A percentile compares a stretch with the other conserved stretches of the same genome.
Evolutionary conservation across 305 asterid species (phyloP).

Genomic region (Plantago coronopus): DNA sequence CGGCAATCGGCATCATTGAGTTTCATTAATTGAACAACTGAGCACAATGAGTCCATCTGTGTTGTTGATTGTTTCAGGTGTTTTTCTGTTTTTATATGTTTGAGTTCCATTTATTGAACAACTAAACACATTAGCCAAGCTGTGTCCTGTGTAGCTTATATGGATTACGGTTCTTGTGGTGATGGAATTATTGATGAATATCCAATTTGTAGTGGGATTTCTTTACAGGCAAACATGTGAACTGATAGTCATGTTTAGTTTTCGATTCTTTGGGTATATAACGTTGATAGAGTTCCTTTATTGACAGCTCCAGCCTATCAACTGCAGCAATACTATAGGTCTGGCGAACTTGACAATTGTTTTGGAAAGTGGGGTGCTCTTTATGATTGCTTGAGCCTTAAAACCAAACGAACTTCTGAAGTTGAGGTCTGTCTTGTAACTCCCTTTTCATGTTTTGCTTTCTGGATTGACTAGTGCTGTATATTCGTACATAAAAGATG

Average conservation of each 20-base stretch:
- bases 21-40: no score
- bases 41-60: no score
- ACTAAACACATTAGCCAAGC: no score
- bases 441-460: conserved; percentile 11
- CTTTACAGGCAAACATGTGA: no score
- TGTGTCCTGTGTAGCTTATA: no score
- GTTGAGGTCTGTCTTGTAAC: conserved; percentile 46
- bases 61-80: no score
- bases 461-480: conserved; percentile 5
- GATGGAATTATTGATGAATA: no score
- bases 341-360: conserved; percentile 75
- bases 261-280: background rate
- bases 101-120: no score
- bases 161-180: no score
- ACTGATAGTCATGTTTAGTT: conserved; percentile 9
- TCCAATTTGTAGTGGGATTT: no score
- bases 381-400: conserved; percentile 70
- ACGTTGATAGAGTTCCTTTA: conserved; percentile 21
- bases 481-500: background rate
- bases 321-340: conserved; percentile 86
- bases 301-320: conserved; percentile 85
- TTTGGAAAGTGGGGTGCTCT: conserved; percentile 57
- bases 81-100: no score
- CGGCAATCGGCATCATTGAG: no score
- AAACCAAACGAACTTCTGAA: conserved; percentile 66